Evolutionary conservation across 305 asterid genomes (phyloP), one percentile per base, ranked within the genome.

Genomic region (Plantago coronopus): DNA sequence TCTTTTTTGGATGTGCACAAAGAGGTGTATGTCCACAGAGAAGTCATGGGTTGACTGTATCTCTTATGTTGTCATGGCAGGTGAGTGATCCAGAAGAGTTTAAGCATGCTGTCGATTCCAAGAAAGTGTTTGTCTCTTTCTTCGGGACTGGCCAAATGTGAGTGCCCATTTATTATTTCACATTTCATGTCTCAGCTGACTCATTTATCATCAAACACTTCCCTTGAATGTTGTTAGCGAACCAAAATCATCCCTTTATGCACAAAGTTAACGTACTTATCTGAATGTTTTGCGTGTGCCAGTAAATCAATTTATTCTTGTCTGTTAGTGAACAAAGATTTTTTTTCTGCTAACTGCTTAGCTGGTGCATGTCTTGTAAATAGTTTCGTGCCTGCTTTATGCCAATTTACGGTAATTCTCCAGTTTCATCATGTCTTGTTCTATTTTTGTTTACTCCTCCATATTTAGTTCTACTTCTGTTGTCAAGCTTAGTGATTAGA

Each of bases 91-190:
- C 98, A 46, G 85, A 79, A 71, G 81, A 85, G 74, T 91, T 95
- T 95, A 91, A 95, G 48, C 79, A 83, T 71, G 61, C 89, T 16
- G 72, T 78, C 68, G 98, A 87, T 71, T 68, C 69, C 84, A 91
- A 81, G 85, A 91, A 91, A 82, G 82, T 91, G 61, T 76, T 87
- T 5, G 98, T 91, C 59, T 72, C 59, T 73, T 91, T 91, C 74
- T 91, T 89, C 70, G 97, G 98, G 63, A 81, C 91, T 34, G 83
- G 74, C 56, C 96, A 91, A 76, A 83, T 91, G 98, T 91, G 85
- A 86, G 96, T 81, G 46, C 53, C 47, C 44, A 27, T 67, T 34
- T 59, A 20, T 17, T 53, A 43, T 64, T 50, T 46, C 20, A 21
- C 49, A 10, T 22, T 19, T 27, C 43, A 17, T 8, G 16, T 43